Evolutionary conservation across 73 alveolate genomes (phyloP), one percentile per base, ranked within the genome.

Genomic region (Paramecium octaurelia): DNA sequence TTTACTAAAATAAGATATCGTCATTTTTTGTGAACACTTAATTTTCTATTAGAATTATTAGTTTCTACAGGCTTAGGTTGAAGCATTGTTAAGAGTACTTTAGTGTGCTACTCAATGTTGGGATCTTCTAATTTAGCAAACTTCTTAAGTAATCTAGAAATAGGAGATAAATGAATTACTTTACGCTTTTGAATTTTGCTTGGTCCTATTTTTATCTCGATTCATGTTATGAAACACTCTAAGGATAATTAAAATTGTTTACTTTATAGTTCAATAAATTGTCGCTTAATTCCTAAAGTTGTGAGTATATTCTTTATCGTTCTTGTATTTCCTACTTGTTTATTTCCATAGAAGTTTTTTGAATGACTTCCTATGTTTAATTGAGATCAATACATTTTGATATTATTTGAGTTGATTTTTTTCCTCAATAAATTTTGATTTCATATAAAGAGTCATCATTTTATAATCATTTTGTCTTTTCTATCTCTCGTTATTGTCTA

Each of bases 401-500:
- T 44, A 80, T 42, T 80, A 80, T 80, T 80, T 80, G 1, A 44
- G 57, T 80, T 48, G 6, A 42, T 80, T 80, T 35, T 80, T 80
- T 43, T 80, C 91, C 5, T 80, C 91, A 24, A 80, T 80, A 34
- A 80, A 31, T 80, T 48, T 80, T 0, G 91, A 80, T 80, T 80
- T 80, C 57, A 31, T 24, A 80, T 46, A 44, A 6, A 80, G 48
- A 18, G 46, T 80, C 43, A 27, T 31, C 91, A 80, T 80, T 48
- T 80, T 80, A 80, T 80, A 80, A 80, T 80, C 91, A 42, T 80
- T 43, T 44, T 80, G 20, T 80, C 73, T 80, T 48, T 80, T 80
- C 31, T 80, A 80, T 43, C 91, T 80, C 14, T 80, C 91, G 44
- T 80, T 44, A 80, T 80, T 80, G 16, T 80, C 91, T 24, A 80